phyloP scores from a whole-genome alignment of 2,329 filamentous ascomycete species.

The Pestalotiopsis sp. region DNA sequence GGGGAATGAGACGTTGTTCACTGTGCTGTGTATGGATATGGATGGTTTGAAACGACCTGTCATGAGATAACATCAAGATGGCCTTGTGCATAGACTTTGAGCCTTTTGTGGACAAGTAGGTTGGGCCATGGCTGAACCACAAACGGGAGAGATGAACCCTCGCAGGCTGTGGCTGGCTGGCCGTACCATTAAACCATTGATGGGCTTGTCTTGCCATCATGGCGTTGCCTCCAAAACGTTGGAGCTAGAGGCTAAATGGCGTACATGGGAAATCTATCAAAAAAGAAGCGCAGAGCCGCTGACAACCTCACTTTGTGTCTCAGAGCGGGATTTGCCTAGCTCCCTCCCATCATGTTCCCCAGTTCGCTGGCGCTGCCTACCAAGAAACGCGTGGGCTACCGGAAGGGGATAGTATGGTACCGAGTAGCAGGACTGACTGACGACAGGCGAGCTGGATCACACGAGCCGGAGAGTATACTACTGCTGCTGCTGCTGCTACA shows the following conservation, averaged over 20 bases:
- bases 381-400: not conserved
- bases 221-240: not conserved
- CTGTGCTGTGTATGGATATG: not conserved
- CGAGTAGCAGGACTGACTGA: too few relatives aligned
- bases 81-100: not conserved
- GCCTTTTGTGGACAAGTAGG: not conserved
- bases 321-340: constrained; percentile 4
- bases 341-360: not conserved
- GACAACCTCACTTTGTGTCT: constrained; percentile 6
- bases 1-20: not conserved
- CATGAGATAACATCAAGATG: not conserved
- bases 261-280: not conserved
- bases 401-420: not conserved
- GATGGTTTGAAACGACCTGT: constrained; percentile 1
- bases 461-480: not conserved
- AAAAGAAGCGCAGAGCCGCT: not conserved
- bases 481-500: not conserved
- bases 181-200: not conserved
- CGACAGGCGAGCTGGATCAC: not conserved
- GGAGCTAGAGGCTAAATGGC: constrained; percentile 3
- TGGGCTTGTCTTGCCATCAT: not conserved
- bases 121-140: constrained; percentile 1
- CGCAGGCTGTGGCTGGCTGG: not conserved
- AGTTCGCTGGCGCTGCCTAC: not conserved
- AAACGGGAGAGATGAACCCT: not conserved